Evolutionary conservation across 257 asterid genomes (phyloP).

Genomic region (Cruciata laevipes): DNA sequence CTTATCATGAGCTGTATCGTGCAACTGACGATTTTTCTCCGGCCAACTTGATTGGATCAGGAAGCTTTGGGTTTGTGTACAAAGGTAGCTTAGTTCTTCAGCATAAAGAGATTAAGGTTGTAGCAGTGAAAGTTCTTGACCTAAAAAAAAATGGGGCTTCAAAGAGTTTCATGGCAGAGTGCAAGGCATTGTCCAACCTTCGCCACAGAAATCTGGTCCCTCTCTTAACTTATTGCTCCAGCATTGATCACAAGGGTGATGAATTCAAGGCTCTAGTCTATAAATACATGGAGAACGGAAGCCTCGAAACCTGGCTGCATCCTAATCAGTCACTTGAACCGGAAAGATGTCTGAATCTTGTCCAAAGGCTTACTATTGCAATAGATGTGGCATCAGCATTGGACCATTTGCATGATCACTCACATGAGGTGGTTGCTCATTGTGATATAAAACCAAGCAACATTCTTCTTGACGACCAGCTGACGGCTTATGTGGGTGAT

Average conservation of each 20-base stretch:
- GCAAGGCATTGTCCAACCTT: background rate
- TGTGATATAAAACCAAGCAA: conserved; percentile 89
- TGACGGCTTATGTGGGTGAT: conserved; percentile 71
- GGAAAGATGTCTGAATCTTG: background rate
- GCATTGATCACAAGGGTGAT: background rate
- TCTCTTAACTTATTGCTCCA: background rate
- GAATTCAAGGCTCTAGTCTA: background rate
- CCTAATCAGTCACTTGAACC: background rate
- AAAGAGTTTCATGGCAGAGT: background rate
- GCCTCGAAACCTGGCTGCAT: background rate
- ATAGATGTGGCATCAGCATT: too few species aligned
- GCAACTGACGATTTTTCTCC: background rate
- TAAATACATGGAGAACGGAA: background rate
- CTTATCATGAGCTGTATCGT: background rate
- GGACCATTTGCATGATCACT: conserved; percentile 57
- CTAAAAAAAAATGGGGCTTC: background rate
- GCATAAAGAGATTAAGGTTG: background rate
- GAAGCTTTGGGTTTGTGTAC: background rate
- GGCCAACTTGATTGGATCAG: background rate
- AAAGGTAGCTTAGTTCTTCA: background rate
- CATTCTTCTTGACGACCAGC: conserved; percentile 58
- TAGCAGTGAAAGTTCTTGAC: background rate
- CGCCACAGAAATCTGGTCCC: background rate
- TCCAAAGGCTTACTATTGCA: background rate
- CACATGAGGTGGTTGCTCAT: conserved; percentile 64